phyloP scores from a whole-genome alignment of 352 stramenopile species.

The Globisporangium nodosum region DNA sequence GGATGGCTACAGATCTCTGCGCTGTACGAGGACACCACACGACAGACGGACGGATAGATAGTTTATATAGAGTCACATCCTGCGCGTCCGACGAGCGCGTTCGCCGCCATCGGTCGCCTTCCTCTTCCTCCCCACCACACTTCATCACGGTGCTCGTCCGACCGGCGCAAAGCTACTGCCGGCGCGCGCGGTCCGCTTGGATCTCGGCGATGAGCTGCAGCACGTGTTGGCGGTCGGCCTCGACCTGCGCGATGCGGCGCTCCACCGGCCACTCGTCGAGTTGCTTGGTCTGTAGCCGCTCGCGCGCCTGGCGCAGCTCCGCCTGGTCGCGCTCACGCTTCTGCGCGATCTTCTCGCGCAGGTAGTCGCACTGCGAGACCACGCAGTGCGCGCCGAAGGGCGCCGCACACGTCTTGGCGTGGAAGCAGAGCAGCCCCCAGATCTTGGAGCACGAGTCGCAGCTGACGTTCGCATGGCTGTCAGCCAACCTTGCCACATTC shows the following conservation, averaged over 20 bases:
- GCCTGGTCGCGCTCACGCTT: constrained; percentile 57
- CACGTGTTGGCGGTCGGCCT: constrained; percentile 68
- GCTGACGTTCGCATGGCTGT: constrained; percentile 17
- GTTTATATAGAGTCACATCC: neutral
- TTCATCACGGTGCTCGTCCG: no score
- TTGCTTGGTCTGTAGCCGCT: constrained; percentile 39
- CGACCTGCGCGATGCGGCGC: constrained; percentile 73
- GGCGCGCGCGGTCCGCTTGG: constrained; percentile 45
- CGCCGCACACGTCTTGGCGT: constrained; percentile 69
- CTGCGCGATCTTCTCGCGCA: constrained; percentile 79
- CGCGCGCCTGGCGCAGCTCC: constrained; percentile 52
- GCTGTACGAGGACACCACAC: no score
- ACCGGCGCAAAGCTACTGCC: constrained; percentile 15
- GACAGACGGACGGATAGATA: neutral
- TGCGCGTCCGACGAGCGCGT: no score
- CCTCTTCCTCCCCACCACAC: neutral
- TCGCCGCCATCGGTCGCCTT: neutral
- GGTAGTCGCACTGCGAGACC: constrained; percentile 83
- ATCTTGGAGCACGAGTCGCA: constrained; percentile 82
- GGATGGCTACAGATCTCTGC: no score
- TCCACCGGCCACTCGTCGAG: constrained; percentile 74
- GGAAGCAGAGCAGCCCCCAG: constrained; percentile 82
- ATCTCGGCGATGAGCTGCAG: constrained; percentile 75
- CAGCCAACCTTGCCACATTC: neutral
- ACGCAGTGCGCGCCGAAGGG: constrained; percentile 53